Conservation (phyloP, 1,284 basidiomycete genomes). For the Cryptococcus sp. region DNA sequence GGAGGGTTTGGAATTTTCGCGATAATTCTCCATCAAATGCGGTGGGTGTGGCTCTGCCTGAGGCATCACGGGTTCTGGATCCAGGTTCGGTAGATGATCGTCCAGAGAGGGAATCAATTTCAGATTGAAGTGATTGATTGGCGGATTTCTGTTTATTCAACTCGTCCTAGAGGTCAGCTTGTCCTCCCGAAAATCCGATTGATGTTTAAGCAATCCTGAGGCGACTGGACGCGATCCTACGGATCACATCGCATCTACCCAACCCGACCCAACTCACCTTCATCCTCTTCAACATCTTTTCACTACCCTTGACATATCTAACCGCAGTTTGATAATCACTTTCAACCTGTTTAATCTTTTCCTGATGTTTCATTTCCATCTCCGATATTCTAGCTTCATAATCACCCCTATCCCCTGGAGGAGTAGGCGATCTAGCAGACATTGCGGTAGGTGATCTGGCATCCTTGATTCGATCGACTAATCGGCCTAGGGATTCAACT, state of each 20-base stretch:
- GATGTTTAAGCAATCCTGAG: too few species aligned
- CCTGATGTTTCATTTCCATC: conserved; percentile 69
- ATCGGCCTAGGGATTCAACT: conserved; percentile 58
- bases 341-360: conserved; percentile 66
- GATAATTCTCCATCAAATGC: conserved; percentile 52
- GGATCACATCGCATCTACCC: too few species aligned
- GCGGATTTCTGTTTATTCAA: conserved; percentile 79
- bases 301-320: conserved; percentile 70
- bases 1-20: conserved; percentile 69
- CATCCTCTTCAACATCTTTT: conserved; percentile 98
- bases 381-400: conserved; percentile 72
- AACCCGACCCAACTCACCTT: conserved; percentile 53
- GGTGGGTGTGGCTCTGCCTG: conserved; percentile 75
- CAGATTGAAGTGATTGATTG: conserved; percentile 71
- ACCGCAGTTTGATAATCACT: conserved; percentile 74
- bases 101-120: conserved; percentile 66
- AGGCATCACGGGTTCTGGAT: conserved; percentile 58
- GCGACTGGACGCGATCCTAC: too few species aligned
- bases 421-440: conserved; percentile 29
- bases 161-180: conserved; percentile 56
- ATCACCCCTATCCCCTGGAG: conserved; percentile 31
- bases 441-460: conserved; percentile 48
- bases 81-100: conserved; percentile 55
- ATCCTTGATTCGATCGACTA: conserved; percentile 60
- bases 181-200: background rate